A percentile compares a stretch with the other conserved stretches of the same genome.
phyloP scores from a whole-genome alignment of 371 early-diverging fungal species.

The Rhizopus stolonifer region DNA sequence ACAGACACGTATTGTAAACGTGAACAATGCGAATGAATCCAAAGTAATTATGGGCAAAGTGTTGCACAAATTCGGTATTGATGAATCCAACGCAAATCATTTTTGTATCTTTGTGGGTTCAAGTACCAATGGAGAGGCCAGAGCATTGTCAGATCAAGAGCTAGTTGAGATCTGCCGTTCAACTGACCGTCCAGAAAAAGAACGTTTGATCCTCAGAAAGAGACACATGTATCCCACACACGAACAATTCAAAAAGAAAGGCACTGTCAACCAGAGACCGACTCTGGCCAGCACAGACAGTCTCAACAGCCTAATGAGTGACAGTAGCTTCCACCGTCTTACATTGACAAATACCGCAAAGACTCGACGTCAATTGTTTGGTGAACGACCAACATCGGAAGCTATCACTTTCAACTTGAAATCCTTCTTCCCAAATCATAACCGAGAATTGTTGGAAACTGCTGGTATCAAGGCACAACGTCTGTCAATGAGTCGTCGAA shows the following conservation, averaged over 20 bases:
- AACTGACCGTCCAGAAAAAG: conserved; percentile 66
- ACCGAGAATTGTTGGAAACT: conserved; percentile 48
- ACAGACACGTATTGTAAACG: conserved; percentile 65
- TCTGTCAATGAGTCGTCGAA: conserved; percentile 42
- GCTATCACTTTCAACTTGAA: conserved; percentile 84
- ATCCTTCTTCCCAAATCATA: conserved; percentile 83
- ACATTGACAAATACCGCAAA: conserved; percentile 4
- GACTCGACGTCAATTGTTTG: conserved; percentile 66
- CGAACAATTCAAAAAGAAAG: conserved; percentile 59
- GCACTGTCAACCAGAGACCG: conserved; percentile 37
- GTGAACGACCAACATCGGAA: conserved; percentile 92
- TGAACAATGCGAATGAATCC: conserved; percentile 57
- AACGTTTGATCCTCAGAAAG: conserved; percentile 76
- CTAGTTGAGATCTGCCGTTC: conserved; percentile 70
- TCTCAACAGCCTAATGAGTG: neutral
- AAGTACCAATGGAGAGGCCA: conserved; percentile 64
- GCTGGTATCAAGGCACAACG: conserved; percentile 53
- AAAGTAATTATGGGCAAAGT: conserved; percentile 61
- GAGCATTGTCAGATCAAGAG: conserved; percentile 71
- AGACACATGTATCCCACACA: conserved; percentile 66
- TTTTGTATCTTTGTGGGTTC: conserved; percentile 67
- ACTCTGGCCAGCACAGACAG: neutral
- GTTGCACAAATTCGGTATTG: conserved; percentile 68
- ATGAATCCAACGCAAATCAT: conserved; percentile 53
- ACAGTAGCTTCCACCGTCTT: neutral